Evolutionary conservation across 202 grass and related monocot genomes (phyloP).

Genomic region (Alloteropsis angusta): DNA sequence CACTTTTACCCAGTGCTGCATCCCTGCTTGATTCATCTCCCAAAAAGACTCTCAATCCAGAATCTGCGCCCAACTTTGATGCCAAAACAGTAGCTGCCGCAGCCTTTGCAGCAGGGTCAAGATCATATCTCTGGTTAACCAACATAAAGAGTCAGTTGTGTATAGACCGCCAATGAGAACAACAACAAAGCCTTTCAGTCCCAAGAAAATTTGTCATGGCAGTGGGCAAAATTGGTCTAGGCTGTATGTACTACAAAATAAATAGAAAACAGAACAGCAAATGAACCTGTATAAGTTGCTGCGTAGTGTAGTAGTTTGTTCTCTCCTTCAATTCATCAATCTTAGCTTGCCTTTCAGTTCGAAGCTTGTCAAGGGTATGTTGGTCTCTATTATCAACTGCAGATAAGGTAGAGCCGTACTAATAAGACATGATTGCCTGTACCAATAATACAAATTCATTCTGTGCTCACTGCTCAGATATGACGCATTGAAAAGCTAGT

Average conservation of each 20-base stretch:
- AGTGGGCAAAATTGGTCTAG: neutral
- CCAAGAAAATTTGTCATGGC: too few species aligned
- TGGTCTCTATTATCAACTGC: conserved; percentile 70
- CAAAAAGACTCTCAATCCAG: conserved; percentile 68
- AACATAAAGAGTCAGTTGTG: conserved; percentile 22
- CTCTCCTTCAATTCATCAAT: conserved; percentile 89
- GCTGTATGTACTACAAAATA: neutral
- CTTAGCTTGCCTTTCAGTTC: conserved; percentile 68
- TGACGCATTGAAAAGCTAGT: neutral
- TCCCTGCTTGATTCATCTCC: conserved; percentile 49
- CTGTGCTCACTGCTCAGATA: neutral
- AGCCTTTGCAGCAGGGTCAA: conserved; percentile 88
- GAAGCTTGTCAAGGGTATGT: conserved; percentile 63
- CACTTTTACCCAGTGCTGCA: conserved; percentile 29
- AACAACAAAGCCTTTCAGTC: neutral
- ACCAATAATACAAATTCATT: neutral
- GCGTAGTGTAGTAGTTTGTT: conserved; percentile 87
- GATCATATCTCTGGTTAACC: conserved; percentile 66
- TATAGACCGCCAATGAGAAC: neutral
- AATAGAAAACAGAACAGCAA: neutral
- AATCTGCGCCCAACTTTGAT: conserved; percentile 70
- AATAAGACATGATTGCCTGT: neutral
- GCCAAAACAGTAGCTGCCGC: conserved; percentile 90
- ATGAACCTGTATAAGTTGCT: conserved; percentile 84
- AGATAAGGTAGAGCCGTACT: conserved; percentile 12